These are phyloP conservation scores for Schizochytrium sp. DNA, from an alignment of 108 stramenopile species.

Conservation along the genomic window DNA sequence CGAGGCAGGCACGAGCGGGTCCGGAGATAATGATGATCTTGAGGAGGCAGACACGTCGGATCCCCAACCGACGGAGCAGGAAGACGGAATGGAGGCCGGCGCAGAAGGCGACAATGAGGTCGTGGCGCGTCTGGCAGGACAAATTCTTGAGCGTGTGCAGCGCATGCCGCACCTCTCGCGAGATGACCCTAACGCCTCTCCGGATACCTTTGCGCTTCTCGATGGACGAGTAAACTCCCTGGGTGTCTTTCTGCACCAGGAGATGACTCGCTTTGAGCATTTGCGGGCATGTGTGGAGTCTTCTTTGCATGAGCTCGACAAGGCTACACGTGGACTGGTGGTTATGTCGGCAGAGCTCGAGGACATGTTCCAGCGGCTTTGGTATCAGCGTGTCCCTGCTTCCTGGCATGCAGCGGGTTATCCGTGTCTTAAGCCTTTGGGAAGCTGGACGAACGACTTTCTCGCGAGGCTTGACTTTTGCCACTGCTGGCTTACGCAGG, in stretches of 20 bases:
- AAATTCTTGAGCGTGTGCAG: slow-evolving; percentile 32
- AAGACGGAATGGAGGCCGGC: neutral
- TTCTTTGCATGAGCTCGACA: slow-evolving; percentile 34
- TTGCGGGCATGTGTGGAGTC: slow-evolving; percentile 35
- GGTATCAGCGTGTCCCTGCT: slow-evolving; percentile 43
- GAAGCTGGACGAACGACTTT: slow-evolving; percentile 44
- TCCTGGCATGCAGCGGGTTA: slow-evolving; percentile 47
- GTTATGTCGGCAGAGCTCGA: slow-evolving; percentile 49
- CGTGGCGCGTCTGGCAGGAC: slow-evolving; percentile 29
- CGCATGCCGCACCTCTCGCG: slow-evolving; percentile 19
- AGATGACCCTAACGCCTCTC: slow-evolving; percentile 18
- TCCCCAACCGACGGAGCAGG: neutral
- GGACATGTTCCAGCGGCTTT: slow-evolving; percentile 44
- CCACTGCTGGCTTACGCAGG: slow-evolving; percentile 33
- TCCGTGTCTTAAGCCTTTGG: slow-evolving; percentile 49
- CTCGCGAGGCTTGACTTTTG: slow-evolving; percentile 33
- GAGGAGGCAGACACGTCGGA: slow-evolving; percentile 23
- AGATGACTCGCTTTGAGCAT: slow-evolving; percentile 44
- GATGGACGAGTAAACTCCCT: slow-evolving; percentile 44
- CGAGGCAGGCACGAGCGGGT: slow-evolving; percentile 24
- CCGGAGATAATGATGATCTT: neutral
- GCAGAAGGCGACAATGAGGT: slow-evolving; percentile 24
- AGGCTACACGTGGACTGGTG: slow-evolving; percentile 42
- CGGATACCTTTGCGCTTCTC: slow-evolving; percentile 28
- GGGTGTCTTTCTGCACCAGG: slow-evolving; percentile 47